Base-by-base conservation (phyloP, 2,329 filamentous ascomycete genomes). In the Cladosporium sp. region DNA sequence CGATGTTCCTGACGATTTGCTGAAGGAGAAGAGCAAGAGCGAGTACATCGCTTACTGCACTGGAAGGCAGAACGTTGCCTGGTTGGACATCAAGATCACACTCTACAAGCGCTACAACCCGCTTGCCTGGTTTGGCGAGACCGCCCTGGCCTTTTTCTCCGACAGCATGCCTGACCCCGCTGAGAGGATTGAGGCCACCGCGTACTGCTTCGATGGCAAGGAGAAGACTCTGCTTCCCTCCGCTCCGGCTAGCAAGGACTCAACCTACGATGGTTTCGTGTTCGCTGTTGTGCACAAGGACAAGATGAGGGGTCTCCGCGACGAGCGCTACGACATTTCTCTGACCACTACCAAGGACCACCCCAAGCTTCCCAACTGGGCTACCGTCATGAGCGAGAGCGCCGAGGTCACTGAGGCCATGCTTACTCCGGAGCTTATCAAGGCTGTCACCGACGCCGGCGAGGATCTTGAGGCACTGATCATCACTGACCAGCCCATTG, bases 271-370 rank as follows among this genome's bases (percentile, higher is more conserved):
- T 72, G 87, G 87, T 45, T 99, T 97, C 69, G 93, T 99, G 64
- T 97, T 89, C 84, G 93, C 92, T 51, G 76, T 99, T 65, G 92
- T 97, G 63, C 91, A 97, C 83, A 99, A 99, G 84, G 88, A 92
- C 68, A 78, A 83, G 73, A 97, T 99, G 93, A 90, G 90, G 79
- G 81, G 85, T 69, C 83, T 96, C 67, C 88, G 94, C 62, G 89
- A 96, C 50, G 91, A 96, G 63, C 89, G 94, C 67, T 99, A 97
- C 77, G 94, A 99, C 73, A 80, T 97, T 57, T 96, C 90, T 55
- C 84, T 99, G 66, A 97, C 94, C 42, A 86, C 87, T 64, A 97
- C 93, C 72, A 96, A 96, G 82, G 94, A 99, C 70, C 85, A 92
- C 76, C 73, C 88, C 58, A 97, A 96, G 80, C 85, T 99, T 36